Evolutionary conservation across 345 rosid genomes (phyloP).

Genomic region (Hevea brasiliensis): DNA sequence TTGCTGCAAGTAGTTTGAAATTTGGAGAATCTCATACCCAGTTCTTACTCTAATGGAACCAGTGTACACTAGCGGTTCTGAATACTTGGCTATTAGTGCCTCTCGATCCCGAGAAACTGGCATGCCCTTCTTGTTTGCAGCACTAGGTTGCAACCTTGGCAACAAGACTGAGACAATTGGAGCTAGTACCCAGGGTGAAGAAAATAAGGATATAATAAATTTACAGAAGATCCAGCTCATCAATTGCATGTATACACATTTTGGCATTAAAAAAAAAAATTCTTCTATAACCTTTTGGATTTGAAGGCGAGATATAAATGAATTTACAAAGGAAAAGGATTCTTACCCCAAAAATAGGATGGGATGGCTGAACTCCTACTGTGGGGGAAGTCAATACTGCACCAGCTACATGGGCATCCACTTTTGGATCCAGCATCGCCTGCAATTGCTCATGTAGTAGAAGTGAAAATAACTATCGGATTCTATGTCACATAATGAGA

Average conservation of each 20-base stretch:
- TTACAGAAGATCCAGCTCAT: background rate
- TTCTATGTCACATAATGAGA: background rate
- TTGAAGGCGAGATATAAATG: background rate
- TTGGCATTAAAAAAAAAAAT: background rate
- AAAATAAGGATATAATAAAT: background rate
- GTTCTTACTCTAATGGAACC: slow-evolving; percentile 31
- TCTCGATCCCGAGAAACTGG: slow-evolving; percentile 33
- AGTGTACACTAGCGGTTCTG: slow-evolving; percentile 35
- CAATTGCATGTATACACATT: background rate
- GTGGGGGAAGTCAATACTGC: slow-evolving; percentile 32
- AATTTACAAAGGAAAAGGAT: background rate
- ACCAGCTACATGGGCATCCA: slow-evolving; percentile 23
- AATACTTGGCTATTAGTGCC: slow-evolving; percentile 33
- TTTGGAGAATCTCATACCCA: slow-evolving; percentile 34
- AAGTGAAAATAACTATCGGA: background rate
- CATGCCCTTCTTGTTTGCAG: slow-evolving; percentile 33
- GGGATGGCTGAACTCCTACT: slow-evolving; percentile 39
- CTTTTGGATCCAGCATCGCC: slow-evolving; percentile 34
- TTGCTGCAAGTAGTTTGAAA: slow-evolving; percentile 24
- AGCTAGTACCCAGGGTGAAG: slow-evolving; percentile 22
- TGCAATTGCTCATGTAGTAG: slow-evolving; percentile 4
- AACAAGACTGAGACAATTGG: slow-evolving; percentile 27
- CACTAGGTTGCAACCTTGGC: slow-evolving; percentile 27
- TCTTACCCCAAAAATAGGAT: slow-evolving; percentile 30
- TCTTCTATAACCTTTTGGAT: background rate